Evolutionary conservation across 768 basidiomycete species (phyloP), one percentile per base, ranked within the genome.

Genomic region (Tremella yokohamensis): DNA sequence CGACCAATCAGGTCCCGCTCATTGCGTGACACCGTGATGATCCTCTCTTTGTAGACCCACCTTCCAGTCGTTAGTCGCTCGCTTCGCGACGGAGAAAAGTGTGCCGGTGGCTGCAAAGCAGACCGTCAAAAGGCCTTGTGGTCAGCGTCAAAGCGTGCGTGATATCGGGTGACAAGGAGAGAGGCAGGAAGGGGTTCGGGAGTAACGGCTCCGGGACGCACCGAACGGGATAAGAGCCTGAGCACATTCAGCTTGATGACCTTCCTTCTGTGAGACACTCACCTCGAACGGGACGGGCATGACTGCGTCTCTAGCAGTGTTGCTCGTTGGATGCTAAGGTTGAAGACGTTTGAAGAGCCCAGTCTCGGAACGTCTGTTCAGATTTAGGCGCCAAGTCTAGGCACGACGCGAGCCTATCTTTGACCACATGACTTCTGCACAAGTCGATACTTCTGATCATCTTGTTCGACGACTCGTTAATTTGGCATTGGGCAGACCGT

Each of bases 141-240:
- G 52, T 37, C 44, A 68, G 60, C n/a, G 59, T 52, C 61, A 64
- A 57, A 34, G 29, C 29, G n/a, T 11, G 29, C 6, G 29, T 11
- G 11, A 34, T 11, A 11, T 4, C 29, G 6, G 11, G 29, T 34
- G 6, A 11, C 4, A 6, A 34, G 29, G 4, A 11, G 29, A 34
- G 29, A 11, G 11, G 29, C 25, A 18, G 15, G 44, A 40, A 15
- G 29, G 0, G 26, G 20, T 8, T 2, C 13, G 13, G 3, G 19
- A 34, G 51, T 9, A 19, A 20, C 3, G 48, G 9, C 15, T 1
- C 16, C 34, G 25, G 38, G 40, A 58, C 74, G 19, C 57, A 92
- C 93, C 93, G 72, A 93, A 92, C 48, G 93, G 93, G 81, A 98
- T 89, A 68, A 97, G 83, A 52, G 93, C 91, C 80, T 98, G 26